Percentiles rank a stretch among this genome's conserved stretches.
phyloP scores from a whole-genome alignment of 495 filamentous ascomycete genomes.

The Geopyxis carbonaria region DNA sequence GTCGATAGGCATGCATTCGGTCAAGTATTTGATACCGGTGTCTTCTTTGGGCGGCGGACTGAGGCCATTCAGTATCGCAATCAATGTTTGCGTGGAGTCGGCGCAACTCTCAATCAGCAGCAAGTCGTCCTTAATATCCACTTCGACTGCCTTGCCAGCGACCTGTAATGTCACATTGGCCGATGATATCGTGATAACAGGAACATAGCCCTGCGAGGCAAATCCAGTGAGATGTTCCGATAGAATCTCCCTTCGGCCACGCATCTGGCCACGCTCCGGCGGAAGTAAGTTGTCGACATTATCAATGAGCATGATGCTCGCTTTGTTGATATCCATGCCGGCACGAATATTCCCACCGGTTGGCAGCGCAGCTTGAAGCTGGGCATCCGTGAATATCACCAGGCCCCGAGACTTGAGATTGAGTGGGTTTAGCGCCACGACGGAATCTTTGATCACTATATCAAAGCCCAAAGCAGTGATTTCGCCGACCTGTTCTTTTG shows the following conservation, averaged over 20 bases:
- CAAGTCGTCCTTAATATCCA: constrained; percentile 68
- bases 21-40: constrained; percentile 68
- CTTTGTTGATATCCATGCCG: constrained; percentile 53
- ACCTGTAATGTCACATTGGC: constrained; percentile 48
- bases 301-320: constrained; percentile 68
- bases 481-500: constrained; percentile 9
- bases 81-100: constrained; percentile 88
- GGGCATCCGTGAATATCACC: constrained; percentile 60
- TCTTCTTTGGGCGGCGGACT: constrained; percentile 66
- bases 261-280: constrained; percentile 18
- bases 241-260: constrained; percentile 10
- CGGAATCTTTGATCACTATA: constrained; percentile 56
- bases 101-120: constrained; percentile 88
- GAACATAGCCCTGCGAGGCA: constrained; percentile 58
- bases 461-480: constrained; percentile 41
- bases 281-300: constrained; percentile 38
- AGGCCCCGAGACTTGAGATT: constrained; percentile 54
- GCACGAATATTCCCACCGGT: constrained; percentile 42
- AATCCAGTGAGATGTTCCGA: constrained; percentile 48
- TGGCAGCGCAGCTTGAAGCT: constrained; percentile 44
- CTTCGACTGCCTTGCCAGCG: constrained; percentile 47
- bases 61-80: constrained; percentile 61
- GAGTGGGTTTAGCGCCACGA: constrained; percentile 73
- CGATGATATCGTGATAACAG: constrained; percentile 66
- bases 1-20: constrained; percentile 64